Percentiles rank a stretch among this genome's conserved stretches.
phyloP scores from a whole-genome alignment of 306 rosid species.

The Gynostemma pentaphyllum region DNA sequence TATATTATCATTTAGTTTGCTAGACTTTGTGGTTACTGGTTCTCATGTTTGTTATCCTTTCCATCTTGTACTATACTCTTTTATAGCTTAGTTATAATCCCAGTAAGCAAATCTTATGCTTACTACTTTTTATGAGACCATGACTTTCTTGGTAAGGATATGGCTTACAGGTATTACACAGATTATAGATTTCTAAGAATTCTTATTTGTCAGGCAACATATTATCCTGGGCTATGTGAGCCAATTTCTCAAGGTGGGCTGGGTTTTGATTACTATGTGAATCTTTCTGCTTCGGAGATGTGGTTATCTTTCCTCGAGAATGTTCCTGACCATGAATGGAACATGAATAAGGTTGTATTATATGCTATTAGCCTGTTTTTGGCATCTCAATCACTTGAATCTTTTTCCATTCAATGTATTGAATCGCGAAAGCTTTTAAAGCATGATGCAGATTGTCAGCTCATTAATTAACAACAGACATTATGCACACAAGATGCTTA shows the following conservation, averaged over 20 bases:
- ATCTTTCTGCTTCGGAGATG: slow-evolving; percentile 72
- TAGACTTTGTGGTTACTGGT: too few relatives aligned
- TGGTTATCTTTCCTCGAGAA: slow-evolving; percentile 75
- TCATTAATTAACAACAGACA: slow-evolving; percentile 54
- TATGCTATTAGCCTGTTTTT: slow-evolving; percentile 6
- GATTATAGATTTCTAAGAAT: slow-evolving; percentile 3
- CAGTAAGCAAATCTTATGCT: background rate
- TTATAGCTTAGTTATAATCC: background rate
- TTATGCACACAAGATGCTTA: slow-evolving; percentile 56
- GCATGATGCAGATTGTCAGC: slow-evolving; percentile 50
- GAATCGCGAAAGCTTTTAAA: background rate
- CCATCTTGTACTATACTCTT: too few relatives aligned
- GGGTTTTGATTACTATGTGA: slow-evolving; percentile 92
- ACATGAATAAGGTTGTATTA: slow-evolving; percentile 71
- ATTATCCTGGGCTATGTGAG: slow-evolving; percentile 85
- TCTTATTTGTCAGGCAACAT: slow-evolving; percentile 51
- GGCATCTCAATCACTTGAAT: slow-evolving; percentile 5
- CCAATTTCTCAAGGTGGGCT: slow-evolving; percentile 94
- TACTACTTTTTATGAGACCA: background rate
- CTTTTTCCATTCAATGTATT: slow-evolving; percentile 6
- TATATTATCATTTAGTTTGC: too few relatives aligned
- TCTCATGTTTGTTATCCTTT: too few relatives aligned
- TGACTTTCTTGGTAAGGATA: background rate
- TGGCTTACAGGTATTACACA: background rate
- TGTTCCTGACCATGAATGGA: slow-evolving; percentile 79